Base-by-base conservation (phyloP, 2,329 filamentous ascomycete genomes). In the Sclerotinia borealis region DNA sequence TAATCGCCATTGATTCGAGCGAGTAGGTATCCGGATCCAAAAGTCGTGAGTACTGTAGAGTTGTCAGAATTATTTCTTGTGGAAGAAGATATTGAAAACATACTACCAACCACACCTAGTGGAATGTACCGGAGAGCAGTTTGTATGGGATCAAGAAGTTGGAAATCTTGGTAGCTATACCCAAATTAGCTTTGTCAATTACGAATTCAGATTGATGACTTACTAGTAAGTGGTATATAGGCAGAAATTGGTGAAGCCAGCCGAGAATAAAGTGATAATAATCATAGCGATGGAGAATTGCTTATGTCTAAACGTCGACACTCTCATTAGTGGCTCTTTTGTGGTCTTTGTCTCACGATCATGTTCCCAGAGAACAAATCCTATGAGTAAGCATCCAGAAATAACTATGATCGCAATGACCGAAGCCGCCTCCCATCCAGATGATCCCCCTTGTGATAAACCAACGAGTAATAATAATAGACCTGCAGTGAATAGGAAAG, bases 111-210 rank as follows among this genome's bases (percentile, higher is more conserved):
- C 0, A 87, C 77, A 11, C 87, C 87, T 0, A 84, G 87, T 0
- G 88, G 87, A 10, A 91, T 78, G 72, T 90, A 91, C 3, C 86
- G 84, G 10, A 90, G 72, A 15, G 86, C 89, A 0, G 87, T 90
- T 67, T 89, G 82, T n/a, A 90, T 77, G 0, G 86, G 78, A 0
- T 79, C 80, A 1, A 85, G 78, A 0, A 80, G 83, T 68, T 87
- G 85, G 72, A 83, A 90, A 67, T 87, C 81, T 73, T 91, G 88
- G 74, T 84, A 90, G 75, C 84, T 71, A 25, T 22, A 9, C 25
- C 8, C 13, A 19, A 39, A 29, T 66, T n/a, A 67, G 58, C 17
- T 2, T 13, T 19, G 0, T 11, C 22, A 5, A 45, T 9, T 10
- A 4, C 1, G n/a, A 19, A 36, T 3, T 4, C 10, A 22, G 27